phyloP scores from a whole-genome alignment of 2,329 filamentous ascomycete genomes.

The Clarireedia sp. region DNA sequence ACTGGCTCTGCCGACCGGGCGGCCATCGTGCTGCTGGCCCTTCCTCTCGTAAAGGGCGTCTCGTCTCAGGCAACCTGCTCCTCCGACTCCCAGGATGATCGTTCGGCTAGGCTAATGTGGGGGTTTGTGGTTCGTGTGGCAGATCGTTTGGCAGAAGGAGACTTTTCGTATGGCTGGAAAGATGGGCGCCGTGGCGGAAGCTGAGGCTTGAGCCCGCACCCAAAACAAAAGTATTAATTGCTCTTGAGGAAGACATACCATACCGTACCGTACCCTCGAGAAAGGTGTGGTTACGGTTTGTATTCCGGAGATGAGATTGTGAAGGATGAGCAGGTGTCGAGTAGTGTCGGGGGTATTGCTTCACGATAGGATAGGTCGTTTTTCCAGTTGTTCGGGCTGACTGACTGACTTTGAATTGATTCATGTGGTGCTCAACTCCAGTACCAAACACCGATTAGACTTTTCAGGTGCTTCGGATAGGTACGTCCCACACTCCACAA shows the following conservation, averaged over 20 bases:
- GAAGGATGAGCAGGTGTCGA: background rate
- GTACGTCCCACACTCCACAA: background rate
- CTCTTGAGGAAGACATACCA: background rate
- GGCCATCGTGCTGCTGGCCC: background rate
- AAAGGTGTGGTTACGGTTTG: constrained; percentile 8
- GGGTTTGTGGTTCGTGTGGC: background rate
- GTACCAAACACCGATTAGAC: background rate
- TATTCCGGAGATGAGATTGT: constrained; percentile 10
- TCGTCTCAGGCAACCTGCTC: background rate
- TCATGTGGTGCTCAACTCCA: background rate
- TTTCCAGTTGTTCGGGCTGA: constrained; percentile 5
- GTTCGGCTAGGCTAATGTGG: background rate
- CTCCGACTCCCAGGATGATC: background rate
- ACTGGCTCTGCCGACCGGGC: no score
- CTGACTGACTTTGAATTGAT: background rate
- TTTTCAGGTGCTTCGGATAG: background rate
- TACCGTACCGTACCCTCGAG: no score
- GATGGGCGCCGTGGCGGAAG: background rate
- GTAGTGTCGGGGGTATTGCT: constrained; percentile 1
- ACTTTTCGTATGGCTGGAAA: background rate
- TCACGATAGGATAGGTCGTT: background rate
- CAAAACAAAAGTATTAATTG: background rate
- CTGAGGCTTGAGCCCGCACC: background rate
- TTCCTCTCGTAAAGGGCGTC: background rate
- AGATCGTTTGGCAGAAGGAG: background rate